A percentile compares a stretch with the other conserved stretches of the same genome.
Conservation (phyloP, 768 basidiomycete species). For the Trichaptum fuscoviolaceum region DNA sequence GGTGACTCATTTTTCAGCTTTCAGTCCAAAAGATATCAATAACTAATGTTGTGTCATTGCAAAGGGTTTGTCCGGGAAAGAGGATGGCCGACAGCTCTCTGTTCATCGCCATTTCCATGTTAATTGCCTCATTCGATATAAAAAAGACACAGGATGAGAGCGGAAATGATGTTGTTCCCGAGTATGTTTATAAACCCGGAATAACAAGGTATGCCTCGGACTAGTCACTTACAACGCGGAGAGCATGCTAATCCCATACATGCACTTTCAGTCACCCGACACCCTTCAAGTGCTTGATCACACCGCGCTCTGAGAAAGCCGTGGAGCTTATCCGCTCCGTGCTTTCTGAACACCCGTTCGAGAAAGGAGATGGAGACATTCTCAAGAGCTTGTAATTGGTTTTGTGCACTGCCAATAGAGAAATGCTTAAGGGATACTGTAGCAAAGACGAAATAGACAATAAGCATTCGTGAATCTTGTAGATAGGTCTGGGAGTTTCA, state of each 20-base stretch:
- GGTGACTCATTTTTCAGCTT: background rate
- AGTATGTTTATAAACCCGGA: background rate
- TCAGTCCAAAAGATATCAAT: background rate
- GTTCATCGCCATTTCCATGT: background rate
- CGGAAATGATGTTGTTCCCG: background rate
- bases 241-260: background rate
- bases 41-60: background rate
- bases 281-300: conserved; percentile 2
- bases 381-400: background rate
- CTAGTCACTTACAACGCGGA: background rate
- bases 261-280: background rate
- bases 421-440: too few species aligned
- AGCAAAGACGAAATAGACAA: too few species aligned
- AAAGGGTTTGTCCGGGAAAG: background rate
- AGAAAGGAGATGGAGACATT: background rate
- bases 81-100: background rate
- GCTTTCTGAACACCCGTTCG: background rate
- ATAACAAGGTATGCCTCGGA: background rate
- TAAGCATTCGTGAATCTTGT: too few species aligned
- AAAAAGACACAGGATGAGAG: background rate
- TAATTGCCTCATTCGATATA: background rate
- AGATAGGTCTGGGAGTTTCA: too few species aligned
- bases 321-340: background rate
- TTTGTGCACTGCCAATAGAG: too few species aligned
- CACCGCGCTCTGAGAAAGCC: conserved; percentile 1